These are phyloP conservation scores for Pythium oligandrum DNA, from an alignment of 352 stramenopile genomes.

Conservation along the genomic window DNA sequence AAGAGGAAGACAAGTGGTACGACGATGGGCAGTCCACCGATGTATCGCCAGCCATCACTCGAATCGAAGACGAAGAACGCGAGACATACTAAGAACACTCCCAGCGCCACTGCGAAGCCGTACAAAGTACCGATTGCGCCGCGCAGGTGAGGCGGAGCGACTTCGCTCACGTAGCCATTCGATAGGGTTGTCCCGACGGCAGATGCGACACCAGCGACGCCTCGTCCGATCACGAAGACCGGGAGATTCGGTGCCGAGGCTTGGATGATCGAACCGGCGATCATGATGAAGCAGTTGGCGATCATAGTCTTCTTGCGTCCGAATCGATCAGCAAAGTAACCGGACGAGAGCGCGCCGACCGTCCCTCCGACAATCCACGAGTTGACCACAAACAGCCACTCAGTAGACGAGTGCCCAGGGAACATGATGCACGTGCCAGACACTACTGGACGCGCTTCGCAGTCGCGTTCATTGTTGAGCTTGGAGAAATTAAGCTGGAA, in stretches of 20 bases:
- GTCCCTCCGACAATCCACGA: conserved; percentile 34
- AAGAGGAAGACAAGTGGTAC: conserved; percentile 24
- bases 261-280: conserved; percentile 27
- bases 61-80: conserved; percentile 28
- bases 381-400: conserved; percentile 36
- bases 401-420: conserved; percentile 26
- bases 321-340: conserved; percentile 27
- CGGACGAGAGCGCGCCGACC: conserved; percentile 26
- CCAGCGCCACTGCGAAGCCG: conserved; percentile 24
- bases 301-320: conserved; percentile 28
- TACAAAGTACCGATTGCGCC: conserved; percentile 31
- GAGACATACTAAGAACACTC: conserved; percentile 22
- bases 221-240: conserved; percentile 29
- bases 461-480: conserved; percentile 35
- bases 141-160: conserved; percentile 26
- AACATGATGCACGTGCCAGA: conserved; percentile 32
- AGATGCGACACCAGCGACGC: conserved; percentile 32
- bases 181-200: conserved; percentile 29
- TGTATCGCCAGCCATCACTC: conserved; percentile 27
- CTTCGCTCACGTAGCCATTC: conserved; percentile 29
- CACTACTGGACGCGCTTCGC: conserved; percentile 16
- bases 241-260: conserved; percentile 32
- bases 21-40: conserved; percentile 31
- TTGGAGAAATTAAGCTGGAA: conserved; percentile 36
- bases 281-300: conserved; percentile 29